Evolutionary conservation across 2,329 filamentous ascomycete species (phyloP).

Genomic region (Niveomyces coronatus): DNA sequence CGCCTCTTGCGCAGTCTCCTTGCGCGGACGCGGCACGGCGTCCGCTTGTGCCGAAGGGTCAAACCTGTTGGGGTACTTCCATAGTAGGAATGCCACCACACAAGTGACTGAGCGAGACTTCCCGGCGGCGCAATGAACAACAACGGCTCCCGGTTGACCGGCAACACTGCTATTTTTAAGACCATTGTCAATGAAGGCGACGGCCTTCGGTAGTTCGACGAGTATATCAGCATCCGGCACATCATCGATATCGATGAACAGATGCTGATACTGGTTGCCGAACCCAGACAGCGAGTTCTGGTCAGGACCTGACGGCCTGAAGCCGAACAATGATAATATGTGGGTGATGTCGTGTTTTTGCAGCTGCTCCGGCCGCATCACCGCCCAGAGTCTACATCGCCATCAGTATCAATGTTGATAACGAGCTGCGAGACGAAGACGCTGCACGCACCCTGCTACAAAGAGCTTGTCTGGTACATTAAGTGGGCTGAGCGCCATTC

Average conservation of each 20-base stretch:
- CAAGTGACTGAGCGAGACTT: slow-evolving; percentile 86
- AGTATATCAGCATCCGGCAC: slow-evolving; percentile 81
- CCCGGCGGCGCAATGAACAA: slow-evolving; percentile 77
- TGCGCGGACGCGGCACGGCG: slow-evolving; percentile 15
- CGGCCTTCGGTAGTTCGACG: slow-evolving; percentile 65
- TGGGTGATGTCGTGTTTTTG: slow-evolving; percentile 72
- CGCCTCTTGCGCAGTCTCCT: slow-evolving; percentile 34
- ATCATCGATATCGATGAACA: slow-evolving; percentile 80
- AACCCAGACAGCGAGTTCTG: slow-evolving; percentile 34
- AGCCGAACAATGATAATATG: slow-evolving; percentile 70
- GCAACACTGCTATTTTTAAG: slow-evolving; percentile 29
- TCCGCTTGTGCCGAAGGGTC: slow-evolving; percentile 26
- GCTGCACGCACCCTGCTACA: slow-evolving; percentile 6
- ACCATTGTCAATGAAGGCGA: slow-evolving; percentile 73
- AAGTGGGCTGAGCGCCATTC: slow-evolving; percentile 9
- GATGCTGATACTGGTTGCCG: slow-evolving; percentile 55
- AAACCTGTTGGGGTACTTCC: slow-evolving; percentile 48
- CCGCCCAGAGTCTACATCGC: slow-evolving; percentile 58
- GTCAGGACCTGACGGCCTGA: slow-evolving; percentile 29
- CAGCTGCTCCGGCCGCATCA: slow-evolving; percentile 62
- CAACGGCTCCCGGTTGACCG: slow-evolving; percentile 32
- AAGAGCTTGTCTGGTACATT: slow-evolving; percentile 9
- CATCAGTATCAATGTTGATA: slow-evolving; percentile 3
- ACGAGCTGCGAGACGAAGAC: not conserved
- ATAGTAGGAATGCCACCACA: slow-evolving; percentile 76